A percentile compares a stretch with the other conserved stretches of the same genome.
Evolutionary conservation across 768 basidiomycete species (phyloP).

Genomic region (Dentipellis sp.): DNA sequence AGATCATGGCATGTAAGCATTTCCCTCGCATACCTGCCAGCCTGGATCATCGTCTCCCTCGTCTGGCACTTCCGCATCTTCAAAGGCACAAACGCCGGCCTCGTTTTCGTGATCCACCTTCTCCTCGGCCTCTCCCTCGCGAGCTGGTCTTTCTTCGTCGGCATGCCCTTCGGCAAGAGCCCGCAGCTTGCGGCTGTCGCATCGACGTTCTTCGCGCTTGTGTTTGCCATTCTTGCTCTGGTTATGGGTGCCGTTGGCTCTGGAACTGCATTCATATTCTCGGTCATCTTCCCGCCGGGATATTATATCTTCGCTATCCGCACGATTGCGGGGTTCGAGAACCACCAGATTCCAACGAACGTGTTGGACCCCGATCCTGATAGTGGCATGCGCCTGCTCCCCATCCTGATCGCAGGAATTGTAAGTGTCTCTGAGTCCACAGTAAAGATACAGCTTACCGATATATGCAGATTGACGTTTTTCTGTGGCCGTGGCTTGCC

Average conservation of each 20-base stretch:
- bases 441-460: not conserved
- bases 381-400: slow-evolving; percentile 40
- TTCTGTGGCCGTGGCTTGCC: slow-evolving; percentile 67
- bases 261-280: slow-evolving; percentile 48
- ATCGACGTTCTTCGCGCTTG: slow-evolving; percentile 54
- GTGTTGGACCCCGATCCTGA: slow-evolving; percentile 54
- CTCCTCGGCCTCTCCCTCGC: slow-evolving; percentile 59
- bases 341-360: slow-evolving; percentile 43
- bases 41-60: slow-evolving; percentile 61
- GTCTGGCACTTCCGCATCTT: slow-evolving; percentile 67
- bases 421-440: slow-evolving; percentile 30
- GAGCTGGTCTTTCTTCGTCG: slow-evolving; percentile 65
- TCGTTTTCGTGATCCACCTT: slow-evolving; percentile 57
- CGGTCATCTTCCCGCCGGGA: slow-evolving; percentile 64
- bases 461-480: slow-evolving; percentile 46
- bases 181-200: slow-evolving; percentile 63
- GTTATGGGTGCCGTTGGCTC: slow-evolving; percentile 33
- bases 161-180: slow-evolving; percentile 62
- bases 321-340: slow-evolving; percentile 62
- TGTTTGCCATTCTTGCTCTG: slow-evolving; percentile 60
- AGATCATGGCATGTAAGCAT: slow-evolving; percentile 61
- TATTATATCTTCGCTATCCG: slow-evolving; percentile 69
- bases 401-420: slow-evolving; percentile 52
- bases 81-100: slow-evolving; percentile 42
- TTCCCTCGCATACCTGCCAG: slow-evolving; percentile 62